Conservation (phyloP, 805 yeast species). For the Metschnikowia lachancei region DNA sequence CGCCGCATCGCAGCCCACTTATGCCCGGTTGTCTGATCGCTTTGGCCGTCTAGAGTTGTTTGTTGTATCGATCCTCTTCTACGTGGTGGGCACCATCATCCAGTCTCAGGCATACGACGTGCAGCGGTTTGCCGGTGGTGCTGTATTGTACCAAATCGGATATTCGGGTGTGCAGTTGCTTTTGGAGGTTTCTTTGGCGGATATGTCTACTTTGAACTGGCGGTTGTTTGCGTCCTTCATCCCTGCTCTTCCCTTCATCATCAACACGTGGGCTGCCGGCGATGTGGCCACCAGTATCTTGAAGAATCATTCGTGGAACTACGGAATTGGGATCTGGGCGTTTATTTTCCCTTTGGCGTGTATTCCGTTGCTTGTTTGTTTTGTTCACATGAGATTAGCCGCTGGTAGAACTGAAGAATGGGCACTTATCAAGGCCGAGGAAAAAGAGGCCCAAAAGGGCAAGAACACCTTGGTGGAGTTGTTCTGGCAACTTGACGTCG, state of each 20-base stretch:
- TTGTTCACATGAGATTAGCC: conserved; percentile 52
- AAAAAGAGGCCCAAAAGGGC: conserved; percentile 28
- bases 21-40: conserved; percentile 62
- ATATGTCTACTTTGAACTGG: conserved; percentile 67
- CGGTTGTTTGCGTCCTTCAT: conserved; percentile 62
- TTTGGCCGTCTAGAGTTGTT: conserved; percentile 61
- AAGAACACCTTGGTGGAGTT: conserved; percentile 27
- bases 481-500: conserved; percentile 64
- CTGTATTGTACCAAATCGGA: conserved; percentile 47
- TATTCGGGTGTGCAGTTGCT: conserved; percentile 62
- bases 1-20: conserved; percentile 64
- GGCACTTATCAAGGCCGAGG: conserved; percentile 39
- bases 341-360: conserved; percentile 65
- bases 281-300: conserved; percentile 44
- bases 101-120: conserved; percentile 60
- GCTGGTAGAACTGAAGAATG: conserved; percentile 57
- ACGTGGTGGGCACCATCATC: conserved; percentile 61
- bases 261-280: conserved; percentile 78
- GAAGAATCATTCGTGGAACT: conserved; percentile 58
- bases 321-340: conserved; percentile 75
- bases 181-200: conserved; percentile 59
- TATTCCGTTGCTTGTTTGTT: conserved; percentile 55
- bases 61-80: conserved; percentile 49
- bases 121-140: conserved; percentile 61
- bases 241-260: conserved; percentile 69